phyloP scores from a whole-genome alignment of 2,329 filamentous ascomycete species.

The Colletotrichum lupini region DNA sequence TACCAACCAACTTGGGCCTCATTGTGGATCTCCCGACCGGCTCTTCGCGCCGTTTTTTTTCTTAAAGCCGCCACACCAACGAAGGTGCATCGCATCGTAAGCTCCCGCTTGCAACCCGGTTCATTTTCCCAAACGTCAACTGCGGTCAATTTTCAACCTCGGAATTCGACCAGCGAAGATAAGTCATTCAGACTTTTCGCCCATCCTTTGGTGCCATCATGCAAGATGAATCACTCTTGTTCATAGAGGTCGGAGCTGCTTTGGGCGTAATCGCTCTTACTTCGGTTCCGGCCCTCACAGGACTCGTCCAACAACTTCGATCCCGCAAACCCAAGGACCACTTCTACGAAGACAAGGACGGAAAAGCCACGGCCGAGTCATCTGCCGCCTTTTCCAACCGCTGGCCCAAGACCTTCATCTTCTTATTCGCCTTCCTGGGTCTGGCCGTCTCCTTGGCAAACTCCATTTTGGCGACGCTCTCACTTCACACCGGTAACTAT shows the following conservation, averaged over 20 bases:
- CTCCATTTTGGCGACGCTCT: constrained; percentile 62
- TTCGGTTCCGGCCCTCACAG: constrained; percentile 50
- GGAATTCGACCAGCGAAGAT: not conserved
- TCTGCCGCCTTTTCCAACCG: constrained; percentile 71
- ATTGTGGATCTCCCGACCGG: not conserved
- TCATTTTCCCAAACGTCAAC: not conserved
- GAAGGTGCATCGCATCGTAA: not conserved
- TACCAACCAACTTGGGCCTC: not conserved
- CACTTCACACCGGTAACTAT: constrained; percentile 19
- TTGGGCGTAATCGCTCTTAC: constrained; percentile 49
- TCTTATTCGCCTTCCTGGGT: constrained; percentile 65
- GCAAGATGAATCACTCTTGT: constrained; percentile 31
- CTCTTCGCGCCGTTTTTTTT: constrained; percentile 1
- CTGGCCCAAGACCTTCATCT: constrained; percentile 64
- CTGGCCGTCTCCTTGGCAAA: constrained; percentile 66
- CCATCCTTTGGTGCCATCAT: constrained; percentile 13
- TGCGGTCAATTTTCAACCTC: not conserved
- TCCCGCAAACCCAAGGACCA: constrained; percentile 50
- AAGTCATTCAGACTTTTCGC: not conserved
- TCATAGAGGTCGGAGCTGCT: constrained; percentile 39
- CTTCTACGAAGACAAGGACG: constrained; percentile 77
- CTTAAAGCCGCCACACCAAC: not conserved
- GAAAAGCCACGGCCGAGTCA: constrained; percentile 73
- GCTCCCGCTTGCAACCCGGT: not conserved
- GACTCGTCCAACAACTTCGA: constrained; percentile 48